Conservation (phyloP, 768 basidiomycete genomes). For the Neoboletus subvelutipes region DNA sequence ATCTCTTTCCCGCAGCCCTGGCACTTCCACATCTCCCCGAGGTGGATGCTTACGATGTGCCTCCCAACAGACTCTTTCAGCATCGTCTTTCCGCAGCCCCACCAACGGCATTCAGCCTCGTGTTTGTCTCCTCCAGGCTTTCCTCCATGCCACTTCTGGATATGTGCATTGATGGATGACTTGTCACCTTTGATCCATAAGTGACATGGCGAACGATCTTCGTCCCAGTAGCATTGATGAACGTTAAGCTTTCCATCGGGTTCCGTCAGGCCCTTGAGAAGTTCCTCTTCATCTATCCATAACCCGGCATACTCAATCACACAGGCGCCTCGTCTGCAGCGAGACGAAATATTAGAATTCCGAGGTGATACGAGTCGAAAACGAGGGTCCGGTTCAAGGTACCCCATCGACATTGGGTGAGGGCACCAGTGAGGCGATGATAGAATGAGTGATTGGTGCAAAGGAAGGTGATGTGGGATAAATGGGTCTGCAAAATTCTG, state of each 20-base stretch:
- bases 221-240: slow-evolving; percentile 15
- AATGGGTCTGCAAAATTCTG: neutral
- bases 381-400: no score
- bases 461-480: no score
- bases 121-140: slow-evolving; percentile 11
- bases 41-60: slow-evolving; percentile 18
- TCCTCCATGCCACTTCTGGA: slow-evolving; percentile 21
- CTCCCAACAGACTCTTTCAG: slow-evolving; percentile 24
- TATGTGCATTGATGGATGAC: slow-evolving; percentile 13
- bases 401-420: neutral
- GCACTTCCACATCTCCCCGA: slow-evolving; percentile 19
- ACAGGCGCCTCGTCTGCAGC: neutral
- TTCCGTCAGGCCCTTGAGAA: slow-evolving; percentile 1
- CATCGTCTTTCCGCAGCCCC: slow-evolving; percentile 17
- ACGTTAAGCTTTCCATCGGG: slow-evolving; percentile 3
- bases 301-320: slow-evolving; percentile 6
- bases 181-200: slow-evolving; percentile 19
- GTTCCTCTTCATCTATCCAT: slow-evolving; percentile 16
- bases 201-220: slow-evolving; percentile 6
- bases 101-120: slow-evolving; percentile 10
- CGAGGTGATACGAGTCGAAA: neutral
- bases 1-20: slow-evolving; percentile 13
- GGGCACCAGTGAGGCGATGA: neutral
- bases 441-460: neutral
- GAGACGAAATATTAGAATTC: neutral